These are phyloP conservation scores for Candida gorgasii DNA, from an alignment of 805 yeast species.

Conservation along the genomic window DNA sequence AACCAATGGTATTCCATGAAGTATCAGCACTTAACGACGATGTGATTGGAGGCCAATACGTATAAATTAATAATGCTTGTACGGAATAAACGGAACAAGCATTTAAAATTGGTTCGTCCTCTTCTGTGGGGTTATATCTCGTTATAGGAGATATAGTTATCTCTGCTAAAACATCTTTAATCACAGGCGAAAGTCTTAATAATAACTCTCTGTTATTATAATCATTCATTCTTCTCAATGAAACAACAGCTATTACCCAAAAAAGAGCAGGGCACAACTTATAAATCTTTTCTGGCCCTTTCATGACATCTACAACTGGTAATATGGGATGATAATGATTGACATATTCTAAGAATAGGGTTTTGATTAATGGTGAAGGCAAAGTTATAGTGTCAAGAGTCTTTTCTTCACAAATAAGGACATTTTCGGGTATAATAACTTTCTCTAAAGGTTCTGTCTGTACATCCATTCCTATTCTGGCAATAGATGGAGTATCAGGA, in stretches of 20 bases:
- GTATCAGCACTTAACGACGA: conserved; percentile 94
- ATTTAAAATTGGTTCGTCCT: conserved; percentile 78
- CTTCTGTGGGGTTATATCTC: conserved; percentile 74
- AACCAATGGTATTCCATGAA: conserved; percentile 92
- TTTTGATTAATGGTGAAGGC: conserved; percentile 58
- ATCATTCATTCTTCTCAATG: conserved; percentile 63
- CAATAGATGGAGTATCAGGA: conserved; percentile 32
- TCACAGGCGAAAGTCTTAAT: conserved; percentile 61
- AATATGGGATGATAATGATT: conserved; percentile 78
- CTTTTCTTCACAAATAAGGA: conserved; percentile 62
- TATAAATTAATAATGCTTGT: conserved; percentile 84
- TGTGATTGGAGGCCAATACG: conserved; percentile 95
- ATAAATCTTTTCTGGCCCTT: conserved; percentile 82
- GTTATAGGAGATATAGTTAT: conserved; percentile 89
- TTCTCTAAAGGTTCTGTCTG: conserved; percentile 6
- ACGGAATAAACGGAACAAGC: conserved; percentile 92
- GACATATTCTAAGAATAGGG: conserved; percentile 68
- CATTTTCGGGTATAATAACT: conserved; percentile 19
- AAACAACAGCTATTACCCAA: conserved; percentile 90
- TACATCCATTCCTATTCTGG: not conserved
- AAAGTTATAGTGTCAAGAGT: conserved; percentile 68
- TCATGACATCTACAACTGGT: conserved; percentile 80
- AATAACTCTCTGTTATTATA: conserved; percentile 44
- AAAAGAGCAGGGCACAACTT: conserved; percentile 82
- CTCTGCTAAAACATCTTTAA: conserved; percentile 79